These are phyloP conservation scores for Hemisphaericaspora xylanilytica DNA, from an alignment of 1,139 yeast genomes.

Conservation along the genomic window DNA sequence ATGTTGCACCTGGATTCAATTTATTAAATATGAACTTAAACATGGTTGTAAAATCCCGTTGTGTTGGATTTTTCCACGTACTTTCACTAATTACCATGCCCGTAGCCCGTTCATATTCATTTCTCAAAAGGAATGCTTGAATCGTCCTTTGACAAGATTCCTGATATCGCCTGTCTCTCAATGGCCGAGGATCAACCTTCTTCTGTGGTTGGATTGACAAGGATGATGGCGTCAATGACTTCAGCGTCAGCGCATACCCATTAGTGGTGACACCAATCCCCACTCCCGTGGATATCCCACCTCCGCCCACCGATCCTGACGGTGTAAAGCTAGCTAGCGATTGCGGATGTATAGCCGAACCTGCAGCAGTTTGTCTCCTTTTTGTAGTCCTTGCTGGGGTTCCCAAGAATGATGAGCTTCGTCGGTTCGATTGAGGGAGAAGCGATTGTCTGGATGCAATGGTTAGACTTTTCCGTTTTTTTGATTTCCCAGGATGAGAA, in stretches of 20 bases:
- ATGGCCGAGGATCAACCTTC: slow-evolving; percentile 66
- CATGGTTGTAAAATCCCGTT: slow-evolving; percentile 74
- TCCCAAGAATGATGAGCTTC: slow-evolving; percentile 21
- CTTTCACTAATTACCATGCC: slow-evolving; percentile 66
- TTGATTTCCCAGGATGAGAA: not conserved
- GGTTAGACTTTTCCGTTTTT: not conserved
- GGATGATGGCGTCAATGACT: slow-evolving; percentile 7
- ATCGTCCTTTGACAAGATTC: slow-evolving; percentile 62
- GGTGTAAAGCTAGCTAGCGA: slow-evolving; percentile 15
- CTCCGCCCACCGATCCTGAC: slow-evolving; percentile 14
- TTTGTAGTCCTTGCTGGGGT: slow-evolving; percentile 41
- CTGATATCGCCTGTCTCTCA: slow-evolving; percentile 71
- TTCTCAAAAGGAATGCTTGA: slow-evolving; percentile 57
- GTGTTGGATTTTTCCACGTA: slow-evolving; percentile 77
- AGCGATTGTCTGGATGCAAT: not conserved
- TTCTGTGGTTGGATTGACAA: slow-evolving; percentile 3
- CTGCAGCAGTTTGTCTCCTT: slow-evolving; percentile 30
- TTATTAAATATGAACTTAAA: slow-evolving; percentile 77
- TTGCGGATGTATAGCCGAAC: slow-evolving; percentile 13
- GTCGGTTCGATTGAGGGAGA: not conserved
- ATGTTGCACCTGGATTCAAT: slow-evolving; percentile 76
- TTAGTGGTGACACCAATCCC: not conserved
- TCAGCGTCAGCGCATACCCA: not conserved
- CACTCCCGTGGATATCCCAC: slow-evolving; percentile 5
- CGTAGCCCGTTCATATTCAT: slow-evolving; percentile 72